Percentiles rank a stretch among this genome's conserved stretches.
Conservation (phyloP, 2,329 filamentous ascomycete species). For the Fusarium redolens region DNA sequence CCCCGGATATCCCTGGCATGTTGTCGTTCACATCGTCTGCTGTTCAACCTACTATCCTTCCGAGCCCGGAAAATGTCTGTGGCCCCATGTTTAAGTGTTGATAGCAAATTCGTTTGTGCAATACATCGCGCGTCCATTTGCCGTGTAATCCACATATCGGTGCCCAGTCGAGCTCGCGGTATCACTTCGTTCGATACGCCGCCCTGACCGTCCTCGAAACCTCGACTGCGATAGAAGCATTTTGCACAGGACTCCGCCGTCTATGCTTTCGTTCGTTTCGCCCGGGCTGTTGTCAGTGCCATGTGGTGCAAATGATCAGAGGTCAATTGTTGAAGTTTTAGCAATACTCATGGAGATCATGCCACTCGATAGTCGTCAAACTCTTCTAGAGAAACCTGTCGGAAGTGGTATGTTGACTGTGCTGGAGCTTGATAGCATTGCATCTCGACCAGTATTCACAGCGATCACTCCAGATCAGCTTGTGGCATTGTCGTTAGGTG, state of each 20-base stretch:
- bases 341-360: not conserved
- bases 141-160: not conserved
- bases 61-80: not conserved
- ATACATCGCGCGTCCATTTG: not conserved
- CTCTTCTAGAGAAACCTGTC: not conserved
- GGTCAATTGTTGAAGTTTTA: not conserved
- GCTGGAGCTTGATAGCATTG: not conserved
- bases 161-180: slow-evolving; percentile 1
- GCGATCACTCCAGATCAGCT: slow-evolving; percentile 20
- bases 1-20: not conserved
- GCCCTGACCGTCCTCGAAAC: not conserved
- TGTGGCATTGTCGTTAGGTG: slow-evolving; percentile 23
- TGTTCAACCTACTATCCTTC: not conserved
- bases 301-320: not conserved
- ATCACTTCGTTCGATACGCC: not conserved
- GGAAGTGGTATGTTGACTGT: not conserved
- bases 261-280: not conserved
- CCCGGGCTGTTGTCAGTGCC: not conserved
- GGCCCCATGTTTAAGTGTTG: not conserved
- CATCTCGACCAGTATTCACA: slow-evolving; percentile 21
- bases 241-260: not conserved
- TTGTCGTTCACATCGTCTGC: not conserved
- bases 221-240: not conserved
- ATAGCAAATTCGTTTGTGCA: not conserved
- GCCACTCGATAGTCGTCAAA: not conserved